Percentiles rank a stretch among this genome's conserved stretches.
Conservation (phyloP, 202 grass and related monocot genomes). For the Hordeum pubiflorum region DNA sequence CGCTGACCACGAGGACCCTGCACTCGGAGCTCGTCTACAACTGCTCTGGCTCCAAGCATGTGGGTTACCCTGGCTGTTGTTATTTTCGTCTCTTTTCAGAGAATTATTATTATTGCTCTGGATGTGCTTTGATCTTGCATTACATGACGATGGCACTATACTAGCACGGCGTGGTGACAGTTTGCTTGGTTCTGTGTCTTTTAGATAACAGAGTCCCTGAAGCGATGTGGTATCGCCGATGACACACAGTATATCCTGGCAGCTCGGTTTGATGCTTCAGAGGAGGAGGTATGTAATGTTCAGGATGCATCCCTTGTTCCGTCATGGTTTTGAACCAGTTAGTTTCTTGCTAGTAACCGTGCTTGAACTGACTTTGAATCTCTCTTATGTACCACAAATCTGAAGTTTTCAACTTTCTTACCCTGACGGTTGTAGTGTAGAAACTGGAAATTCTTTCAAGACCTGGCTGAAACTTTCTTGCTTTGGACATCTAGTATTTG, state of each 20-base stretch:
- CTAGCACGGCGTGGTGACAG: background rate
- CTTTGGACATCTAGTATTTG: background rate
- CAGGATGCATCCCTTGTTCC: background rate
- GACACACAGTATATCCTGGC: conserved; percentile 68
- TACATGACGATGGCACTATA: background rate
- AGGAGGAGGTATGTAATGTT: conserved; percentile 56
- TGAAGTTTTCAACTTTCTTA: background rate
- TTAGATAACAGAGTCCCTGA: conserved; percentile 77
- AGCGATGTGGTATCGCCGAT: conserved; percentile 79
- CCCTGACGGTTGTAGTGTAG: background rate
- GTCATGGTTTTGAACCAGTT: background rate
- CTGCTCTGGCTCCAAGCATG: conserved; percentile 89
- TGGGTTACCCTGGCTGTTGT: conserved; percentile 10
- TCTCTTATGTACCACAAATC: too few relatives aligned
- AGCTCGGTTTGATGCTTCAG: conserved; percentile 67
- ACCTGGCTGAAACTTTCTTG: conserved; percentile 1
- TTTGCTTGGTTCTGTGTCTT: background rate
- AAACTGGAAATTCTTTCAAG: background rate
- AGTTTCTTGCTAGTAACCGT: too few relatives aligned
- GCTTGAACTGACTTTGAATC: too few relatives aligned
- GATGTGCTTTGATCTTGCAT: background rate
- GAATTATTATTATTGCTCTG: background rate
- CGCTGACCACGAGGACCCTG: conserved; percentile 71
- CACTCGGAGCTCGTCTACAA: conserved; percentile 96
- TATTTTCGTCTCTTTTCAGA: background rate